phyloP scores from a whole-genome alignment of 176 grass and related monocot species.

The Phragmites australis region DNA sequence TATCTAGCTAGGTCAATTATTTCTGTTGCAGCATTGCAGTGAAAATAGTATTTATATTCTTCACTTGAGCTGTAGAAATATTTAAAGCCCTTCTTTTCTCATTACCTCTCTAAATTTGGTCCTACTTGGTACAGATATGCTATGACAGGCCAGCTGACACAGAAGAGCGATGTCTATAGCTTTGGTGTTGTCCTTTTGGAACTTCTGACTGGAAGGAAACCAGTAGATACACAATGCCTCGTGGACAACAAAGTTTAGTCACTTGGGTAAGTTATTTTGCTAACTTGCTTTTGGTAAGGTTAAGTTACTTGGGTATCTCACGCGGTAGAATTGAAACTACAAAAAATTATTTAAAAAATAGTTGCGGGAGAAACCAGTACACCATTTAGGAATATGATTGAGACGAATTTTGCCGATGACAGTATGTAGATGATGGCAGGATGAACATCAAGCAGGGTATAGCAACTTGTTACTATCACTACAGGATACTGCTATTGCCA shows the following conservation, averaged over 20 bases:
- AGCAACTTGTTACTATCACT: constrained; percentile 6
- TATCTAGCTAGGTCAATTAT: background rate
- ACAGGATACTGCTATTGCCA: background rate
- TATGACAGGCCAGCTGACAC: constrained; percentile 63
- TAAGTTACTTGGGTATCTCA: background rate
- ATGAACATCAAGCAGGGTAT: background rate
- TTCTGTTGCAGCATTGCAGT: background rate
- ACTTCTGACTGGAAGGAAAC: constrained; percentile 69
- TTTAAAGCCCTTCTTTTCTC: background rate
- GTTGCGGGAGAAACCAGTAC: background rate
- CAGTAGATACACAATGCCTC: constrained; percentile 66
- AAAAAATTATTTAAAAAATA: constrained; percentile 3
- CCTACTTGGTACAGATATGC: constrained; percentile 47
- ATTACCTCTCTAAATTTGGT: background rate
- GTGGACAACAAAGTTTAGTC: constrained; percentile 62
- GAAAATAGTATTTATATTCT: background rate
- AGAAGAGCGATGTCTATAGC: constrained; percentile 64
- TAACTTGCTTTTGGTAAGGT: constrained; percentile 10
- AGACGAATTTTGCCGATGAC: background rate
- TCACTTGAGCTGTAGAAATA: constrained; percentile 1
- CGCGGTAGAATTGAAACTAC: background rate
- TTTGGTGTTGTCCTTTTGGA: constrained; percentile 64
- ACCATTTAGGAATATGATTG: background rate
- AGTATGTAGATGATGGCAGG: background rate
- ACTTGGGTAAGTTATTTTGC: constrained; percentile 58